Evolutionary conservation across 805 yeast genomes (phyloP).

Genomic region (Wickerhamomyces chambardii): DNA sequence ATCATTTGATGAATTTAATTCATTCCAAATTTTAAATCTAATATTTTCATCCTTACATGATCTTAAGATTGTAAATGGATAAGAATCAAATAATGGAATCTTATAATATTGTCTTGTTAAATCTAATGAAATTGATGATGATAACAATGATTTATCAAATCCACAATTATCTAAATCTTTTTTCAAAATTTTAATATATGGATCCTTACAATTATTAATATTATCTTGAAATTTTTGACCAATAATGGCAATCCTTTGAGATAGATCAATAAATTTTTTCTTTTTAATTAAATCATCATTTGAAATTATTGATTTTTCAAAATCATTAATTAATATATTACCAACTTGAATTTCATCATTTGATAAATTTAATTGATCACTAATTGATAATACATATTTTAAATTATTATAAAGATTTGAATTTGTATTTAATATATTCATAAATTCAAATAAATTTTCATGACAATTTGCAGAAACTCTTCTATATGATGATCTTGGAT

Average conservation of each 20-base stretch:
- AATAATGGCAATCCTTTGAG: constrained; percentile 69
- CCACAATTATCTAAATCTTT: constrained; percentile 10
- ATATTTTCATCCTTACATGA: constrained; percentile 45
- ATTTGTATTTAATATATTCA: constrained; percentile 87
- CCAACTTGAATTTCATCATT: constrained; percentile 82
- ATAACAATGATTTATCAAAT: constrained; percentile 11
- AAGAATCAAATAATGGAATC: constrained; percentile 52
- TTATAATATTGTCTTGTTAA: constrained; percentile 30
- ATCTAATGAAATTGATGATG: constrained; percentile 22
- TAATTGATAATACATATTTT: constrained; percentile 38
- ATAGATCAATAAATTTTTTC: constrained; percentile 62
- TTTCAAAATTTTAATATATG: constrained; percentile 12
- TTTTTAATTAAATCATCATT: constrained; percentile 60
- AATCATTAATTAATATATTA: constrained; percentile 68
- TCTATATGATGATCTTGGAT: constrained; percentile 65
- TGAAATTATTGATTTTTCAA: constrained; percentile 85
- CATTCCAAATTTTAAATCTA: constrained; percentile 67
- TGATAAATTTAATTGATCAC: constrained; percentile 27
- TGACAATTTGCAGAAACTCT: constrained; percentile 83
- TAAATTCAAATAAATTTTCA: constrained; percentile 82
- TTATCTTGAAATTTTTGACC: constrained; percentile 63
- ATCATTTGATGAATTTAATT: constrained; percentile 54
- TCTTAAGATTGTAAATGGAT: constrained; percentile 58
- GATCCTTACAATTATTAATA: constrained; percentile 10
- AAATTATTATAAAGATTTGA: constrained; percentile 59